A percentile compares a stretch with the other conserved stretches of the same genome.
These are phyloP conservation scores for Globisporangium uncinulatum DNA, from an alignment of 352 stramenopile species.

Conservation along the genomic window DNA sequence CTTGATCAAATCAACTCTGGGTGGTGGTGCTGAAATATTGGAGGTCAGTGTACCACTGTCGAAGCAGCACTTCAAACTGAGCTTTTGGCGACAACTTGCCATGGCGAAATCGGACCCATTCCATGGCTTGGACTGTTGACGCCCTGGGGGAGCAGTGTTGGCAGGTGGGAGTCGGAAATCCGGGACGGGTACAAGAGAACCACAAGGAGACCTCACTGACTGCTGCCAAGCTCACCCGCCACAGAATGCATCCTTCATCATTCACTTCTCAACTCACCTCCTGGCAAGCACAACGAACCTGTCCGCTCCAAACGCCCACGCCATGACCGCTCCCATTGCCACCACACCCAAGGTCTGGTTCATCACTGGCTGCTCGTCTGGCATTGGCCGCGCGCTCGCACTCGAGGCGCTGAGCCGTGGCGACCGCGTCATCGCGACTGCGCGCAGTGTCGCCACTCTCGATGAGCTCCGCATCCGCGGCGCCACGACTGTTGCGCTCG, in stretches of 20 bases:
- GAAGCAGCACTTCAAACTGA: not conserved
- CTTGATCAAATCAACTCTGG: too few relatives aligned
- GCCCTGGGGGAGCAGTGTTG: not conserved
- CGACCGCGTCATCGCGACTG: conserved; percentile 44
- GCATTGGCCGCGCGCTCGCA: conserved; percentile 38
- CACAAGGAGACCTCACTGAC: too few relatives aligned
- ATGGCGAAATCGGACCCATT: not conserved
- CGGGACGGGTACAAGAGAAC: too few relatives aligned
- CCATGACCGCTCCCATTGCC: not conserved
- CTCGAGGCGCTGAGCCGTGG: conserved; percentile 30
- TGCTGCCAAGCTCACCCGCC: too few relatives aligned
- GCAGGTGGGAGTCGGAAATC: too few relatives aligned
- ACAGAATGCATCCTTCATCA: too few relatives aligned
- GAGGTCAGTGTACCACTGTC: too few relatives aligned
- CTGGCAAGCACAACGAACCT: not conserved
- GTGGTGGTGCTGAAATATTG: too few relatives aligned
- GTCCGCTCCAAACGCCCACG: not conserved
- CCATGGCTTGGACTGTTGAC: not conserved
- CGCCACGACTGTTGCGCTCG: conserved; percentile 22
- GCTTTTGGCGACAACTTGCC: not conserved
- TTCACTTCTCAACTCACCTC: not conserved
- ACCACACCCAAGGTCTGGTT: conserved; percentile 36
- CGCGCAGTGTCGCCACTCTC: conserved; percentile 28
- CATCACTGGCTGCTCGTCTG: conserved; percentile 44
- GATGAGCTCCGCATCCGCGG: conserved; percentile 26